Evolutionary conservation across 1,284 basidiomycete genomes (phyloP), one percentile per base, ranked within the genome.

Genomic region (Chalciporus piperatoides): DNA sequence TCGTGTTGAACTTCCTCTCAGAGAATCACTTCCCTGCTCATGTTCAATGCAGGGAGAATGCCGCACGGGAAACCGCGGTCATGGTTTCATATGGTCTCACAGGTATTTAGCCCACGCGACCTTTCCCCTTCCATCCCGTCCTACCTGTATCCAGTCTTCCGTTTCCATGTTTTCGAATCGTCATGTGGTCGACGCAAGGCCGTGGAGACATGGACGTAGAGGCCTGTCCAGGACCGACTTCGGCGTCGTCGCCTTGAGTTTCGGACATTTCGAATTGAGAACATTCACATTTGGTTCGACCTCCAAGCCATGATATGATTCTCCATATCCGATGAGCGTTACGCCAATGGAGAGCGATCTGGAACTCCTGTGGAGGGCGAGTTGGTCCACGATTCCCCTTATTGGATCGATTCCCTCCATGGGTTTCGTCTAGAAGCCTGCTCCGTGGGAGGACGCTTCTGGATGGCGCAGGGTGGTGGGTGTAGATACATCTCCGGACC

Each of bases 391-490:
- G 37, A 53, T 49, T 55, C 44, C 49, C 51, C 41, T 55, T 55
- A 49, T 51, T 27, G 44, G 49, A 10, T 21, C 7, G 40, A 32
- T 40, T 41, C 49, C 14, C n/a, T 32, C 12, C 43, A 24, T 36
- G 35, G 32, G 11, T 8, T 36, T 48, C 38, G n/a, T 44, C 25
- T 39, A 11, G 30, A 27, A 44, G 37, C 35, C 49, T 45, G 27
- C 21, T 17, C 40, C 32, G 30, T 42, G 48, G 45, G 28, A 14
- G 19, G 39, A n/a, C 40, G 46, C 43, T 48, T 40, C 39, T 27
- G 46, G 54, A 44, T 57, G 60, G 60, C 46, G 25, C 44, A 61
- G 59, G 60, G 62, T 39, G 33, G 37, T 38, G 25, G 43, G 15
- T 17, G 8, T n/a, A 27, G 30, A 28, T 11, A 32, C 33, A 9